A percentile compares a stretch with the other conserved stretches of the same genome.
Conservation (phyloP, 805 yeast species). For the Ogataea pilisensis region DNA sequence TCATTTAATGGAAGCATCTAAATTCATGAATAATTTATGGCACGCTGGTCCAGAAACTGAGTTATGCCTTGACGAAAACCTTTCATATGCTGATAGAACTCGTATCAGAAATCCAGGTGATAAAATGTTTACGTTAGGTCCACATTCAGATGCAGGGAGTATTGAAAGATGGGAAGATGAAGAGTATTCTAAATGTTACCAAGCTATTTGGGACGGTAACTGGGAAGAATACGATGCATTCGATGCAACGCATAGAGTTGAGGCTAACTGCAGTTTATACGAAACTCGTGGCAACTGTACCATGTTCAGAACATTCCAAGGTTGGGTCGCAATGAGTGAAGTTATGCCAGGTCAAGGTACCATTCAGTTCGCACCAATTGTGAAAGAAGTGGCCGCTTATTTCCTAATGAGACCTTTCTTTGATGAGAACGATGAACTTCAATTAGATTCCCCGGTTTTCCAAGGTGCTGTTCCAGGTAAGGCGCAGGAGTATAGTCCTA, state of each 20-base stretch:
- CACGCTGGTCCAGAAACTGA: conserved; percentile 11
- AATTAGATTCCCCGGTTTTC: conserved; percentile 31
- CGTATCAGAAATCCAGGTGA: conserved; percentile 38
- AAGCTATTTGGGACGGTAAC: conserved; percentile 32
- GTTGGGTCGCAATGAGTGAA: conserved; percentile 39
- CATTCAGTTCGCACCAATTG: conserved; percentile 33
- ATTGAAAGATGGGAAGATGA: conserved; percentile 45
- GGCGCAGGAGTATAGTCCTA: conserved; percentile 31
- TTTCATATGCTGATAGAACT: conserved; percentile 40
- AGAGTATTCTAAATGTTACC: conserved; percentile 33
- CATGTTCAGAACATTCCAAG: conserved; percentile 39
- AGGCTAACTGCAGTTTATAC: conserved; percentile 32
- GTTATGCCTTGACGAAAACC: conserved; percentile 27
- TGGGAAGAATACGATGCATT: conserved; percentile 44
- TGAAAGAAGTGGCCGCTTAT: conserved; percentile 37
- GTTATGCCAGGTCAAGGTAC: conserved; percentile 38
- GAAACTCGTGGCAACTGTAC: conserved; percentile 24
- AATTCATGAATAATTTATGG: conserved; percentile 11
- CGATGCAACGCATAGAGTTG: conserved; percentile 32
- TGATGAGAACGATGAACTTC: conserved; percentile 27
- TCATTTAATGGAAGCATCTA: conserved; percentile 23
- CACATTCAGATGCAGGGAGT: conserved; percentile 39
- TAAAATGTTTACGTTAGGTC: conserved; percentile 31
- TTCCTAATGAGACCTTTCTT: conserved; percentile 39
- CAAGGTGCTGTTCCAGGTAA: conserved; percentile 38